A percentile compares a stretch with the other conserved stretches of the same genome.
Conservation (phyloP, 257 asterid species). For the Echium plantagineum region DNA sequence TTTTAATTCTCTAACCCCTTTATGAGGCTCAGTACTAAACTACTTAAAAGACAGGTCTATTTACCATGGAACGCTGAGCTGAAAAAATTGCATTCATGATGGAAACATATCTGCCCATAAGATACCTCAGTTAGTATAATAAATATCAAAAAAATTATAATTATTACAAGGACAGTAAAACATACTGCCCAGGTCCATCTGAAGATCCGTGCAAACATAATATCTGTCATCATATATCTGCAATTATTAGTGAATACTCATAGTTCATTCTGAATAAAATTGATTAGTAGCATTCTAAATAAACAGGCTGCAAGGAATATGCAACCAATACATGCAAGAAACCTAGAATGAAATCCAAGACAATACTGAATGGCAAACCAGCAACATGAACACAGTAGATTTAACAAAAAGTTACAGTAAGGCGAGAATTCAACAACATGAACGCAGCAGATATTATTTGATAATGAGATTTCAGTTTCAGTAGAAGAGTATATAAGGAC, state of each 20-base stretch:
- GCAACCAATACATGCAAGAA: neutral
- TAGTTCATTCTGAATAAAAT: neutral
- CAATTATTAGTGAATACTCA: slow-evolving; percentile 12
- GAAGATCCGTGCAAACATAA: slow-evolving; percentile 93
- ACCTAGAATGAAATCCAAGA: neutral
- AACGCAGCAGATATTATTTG: no score
- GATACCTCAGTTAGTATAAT: slow-evolving; percentile 12
- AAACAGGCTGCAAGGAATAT: neutral
- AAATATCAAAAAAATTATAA: slow-evolving; percentile 3
- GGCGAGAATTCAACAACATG: no score
- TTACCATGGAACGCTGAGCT: slow-evolving; percentile 90
- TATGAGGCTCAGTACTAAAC: slow-evolving; percentile 4
- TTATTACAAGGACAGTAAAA: slow-evolving; percentile 10
- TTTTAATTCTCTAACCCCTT: no score
- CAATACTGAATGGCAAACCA: no score
- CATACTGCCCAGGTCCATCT: slow-evolving; percentile 95
- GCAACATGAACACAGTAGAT: no score
- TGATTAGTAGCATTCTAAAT: neutral
- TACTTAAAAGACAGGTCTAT: slow-evolving; percentile 1
- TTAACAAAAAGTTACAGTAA: no score
- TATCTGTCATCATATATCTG: slow-evolving; percentile 47
- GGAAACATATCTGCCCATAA: slow-evolving; percentile 73
- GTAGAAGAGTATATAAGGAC: no score
- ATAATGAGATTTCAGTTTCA: no score
- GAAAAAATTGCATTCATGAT: slow-evolving; percentile 94